phyloP scores from a whole-genome alignment of 345 rosid genomes.

The Trapa bicornis region DNA sequence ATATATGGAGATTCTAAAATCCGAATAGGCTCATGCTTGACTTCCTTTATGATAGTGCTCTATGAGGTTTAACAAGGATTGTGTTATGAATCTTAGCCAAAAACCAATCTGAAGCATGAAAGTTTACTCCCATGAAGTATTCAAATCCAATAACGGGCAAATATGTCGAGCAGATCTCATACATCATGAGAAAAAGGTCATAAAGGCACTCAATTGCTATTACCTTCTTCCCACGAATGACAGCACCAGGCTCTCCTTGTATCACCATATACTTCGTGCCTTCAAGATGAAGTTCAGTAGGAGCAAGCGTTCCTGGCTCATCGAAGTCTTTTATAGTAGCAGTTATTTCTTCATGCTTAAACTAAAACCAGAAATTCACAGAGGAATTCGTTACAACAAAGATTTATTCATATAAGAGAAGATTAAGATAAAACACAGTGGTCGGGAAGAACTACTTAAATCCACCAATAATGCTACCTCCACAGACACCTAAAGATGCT shows the following conservation, averaged over 20 bases:
- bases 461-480: not conserved
- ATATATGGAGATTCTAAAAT: no score
- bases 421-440: not conserved
- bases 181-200: not conserved
- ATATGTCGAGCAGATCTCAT: not conserved
- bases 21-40: no score
- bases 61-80: no score
- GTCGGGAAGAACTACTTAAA: not conserved
- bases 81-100: no score
- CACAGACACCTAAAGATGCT: not conserved
- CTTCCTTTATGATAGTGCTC: no score
- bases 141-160: not conserved
- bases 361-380: slow-evolving; percentile 19
- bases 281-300: slow-evolving; percentile 50
- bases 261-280: slow-evolving; percentile 77
- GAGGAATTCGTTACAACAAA: not conserved
- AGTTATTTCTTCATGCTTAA: slow-evolving; percentile 42
- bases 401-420: not conserved
- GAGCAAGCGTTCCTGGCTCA: slow-evolving; percentile 74
- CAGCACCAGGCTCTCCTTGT: slow-evolving; percentile 70
- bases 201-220: not conserved
- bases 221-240: slow-evolving; percentile 88
- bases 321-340: slow-evolving; percentile 59
- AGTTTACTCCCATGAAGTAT: no score
- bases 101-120: no score